A percentile compares a stretch with the other conserved stretches of the same genome.
Evolutionary conservation across 441 rosid genomes (phyloP).

Genomic region (Raphanus hybrid): DNA sequence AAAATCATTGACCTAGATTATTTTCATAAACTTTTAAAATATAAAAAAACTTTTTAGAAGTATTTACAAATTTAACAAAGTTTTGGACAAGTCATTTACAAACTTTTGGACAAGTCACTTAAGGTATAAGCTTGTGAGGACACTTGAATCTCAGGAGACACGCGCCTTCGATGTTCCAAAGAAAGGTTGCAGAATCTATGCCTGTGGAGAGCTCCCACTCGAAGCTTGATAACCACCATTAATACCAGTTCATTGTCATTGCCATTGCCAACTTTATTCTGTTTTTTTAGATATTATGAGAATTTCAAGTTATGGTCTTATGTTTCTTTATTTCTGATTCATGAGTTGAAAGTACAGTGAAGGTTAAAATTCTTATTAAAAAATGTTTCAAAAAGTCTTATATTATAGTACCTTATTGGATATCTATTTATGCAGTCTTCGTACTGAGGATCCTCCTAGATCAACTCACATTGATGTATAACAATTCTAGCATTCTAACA

Average conservation of each 20-base stretch:
- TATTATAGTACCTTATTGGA: background rate
- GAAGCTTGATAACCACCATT: constrained; percentile 45
- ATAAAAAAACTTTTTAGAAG: too few species aligned
- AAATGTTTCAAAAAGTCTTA: too few species aligned
- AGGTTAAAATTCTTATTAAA: background rate
- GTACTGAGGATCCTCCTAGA: background rate
- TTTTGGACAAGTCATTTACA: constrained; percentile 55
- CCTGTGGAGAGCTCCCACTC: constrained; percentile 61
- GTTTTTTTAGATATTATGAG: constrained; percentile 15
- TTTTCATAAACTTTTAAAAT: too few species aligned
- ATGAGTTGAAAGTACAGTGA: constrained; percentile 31
- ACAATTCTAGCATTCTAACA: background rate
- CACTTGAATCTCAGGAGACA: constrained; percentile 62
- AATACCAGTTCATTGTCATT: background rate
- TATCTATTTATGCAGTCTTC: background rate
- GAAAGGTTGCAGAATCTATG: constrained; percentile 61
- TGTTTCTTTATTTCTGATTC: constrained; percentile 8
- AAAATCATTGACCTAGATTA: too few species aligned
- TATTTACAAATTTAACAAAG: too few species aligned
- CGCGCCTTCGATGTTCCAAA: constrained; percentile 58
- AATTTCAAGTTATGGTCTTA: constrained; percentile 5
- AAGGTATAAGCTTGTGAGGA: constrained; percentile 63
- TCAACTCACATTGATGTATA: background rate
- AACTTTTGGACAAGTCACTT: constrained; percentile 58
- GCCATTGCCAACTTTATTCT: background rate